These are phyloP conservation scores for Amoebophrya sp. DNA, from an alignment of 169 alveolate species.

Conservation along the genomic window DNA sequence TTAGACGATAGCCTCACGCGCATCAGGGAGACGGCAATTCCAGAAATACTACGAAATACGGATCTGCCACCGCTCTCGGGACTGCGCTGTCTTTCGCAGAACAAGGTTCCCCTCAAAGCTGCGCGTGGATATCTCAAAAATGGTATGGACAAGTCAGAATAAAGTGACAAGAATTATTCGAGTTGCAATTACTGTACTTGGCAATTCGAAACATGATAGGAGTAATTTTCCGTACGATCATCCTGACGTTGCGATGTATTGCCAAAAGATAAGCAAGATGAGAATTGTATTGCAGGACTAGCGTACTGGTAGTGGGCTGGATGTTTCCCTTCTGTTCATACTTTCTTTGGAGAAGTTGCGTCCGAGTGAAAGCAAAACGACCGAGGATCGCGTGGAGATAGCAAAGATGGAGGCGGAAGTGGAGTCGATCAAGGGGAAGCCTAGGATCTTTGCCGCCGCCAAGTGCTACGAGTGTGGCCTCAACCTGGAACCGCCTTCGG, in stretches of 20 bases:
- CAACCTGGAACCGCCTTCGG: slow-evolving; percentile 52
- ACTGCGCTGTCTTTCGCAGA: neutral
- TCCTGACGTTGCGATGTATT: no score
- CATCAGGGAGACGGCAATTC: neutral
- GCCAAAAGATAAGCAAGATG: no score
- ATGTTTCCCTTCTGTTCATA: no score
- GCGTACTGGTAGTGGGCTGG: no score
- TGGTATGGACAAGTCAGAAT: neutral
- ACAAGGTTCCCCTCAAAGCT: neutral
- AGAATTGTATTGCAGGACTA: no score
- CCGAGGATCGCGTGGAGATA: neutral
- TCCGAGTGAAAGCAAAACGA: neutral
- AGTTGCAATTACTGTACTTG: no score
- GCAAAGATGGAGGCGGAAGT: neutral
- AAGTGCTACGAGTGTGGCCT: slow-evolving; percentile 54
- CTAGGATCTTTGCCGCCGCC: neutral
- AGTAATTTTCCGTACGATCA: no score
- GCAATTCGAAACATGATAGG: no score
- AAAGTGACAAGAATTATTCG: no score
- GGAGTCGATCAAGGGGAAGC: neutral
- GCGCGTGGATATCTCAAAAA: neutral
- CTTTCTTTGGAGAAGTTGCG: neutral
- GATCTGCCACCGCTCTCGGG: neutral
- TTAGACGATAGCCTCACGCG: no score
- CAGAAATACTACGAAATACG: neutral